Base-by-base conservation (phyloP, 345 rosid genomes). In the Ceriops decandra region DNA sequence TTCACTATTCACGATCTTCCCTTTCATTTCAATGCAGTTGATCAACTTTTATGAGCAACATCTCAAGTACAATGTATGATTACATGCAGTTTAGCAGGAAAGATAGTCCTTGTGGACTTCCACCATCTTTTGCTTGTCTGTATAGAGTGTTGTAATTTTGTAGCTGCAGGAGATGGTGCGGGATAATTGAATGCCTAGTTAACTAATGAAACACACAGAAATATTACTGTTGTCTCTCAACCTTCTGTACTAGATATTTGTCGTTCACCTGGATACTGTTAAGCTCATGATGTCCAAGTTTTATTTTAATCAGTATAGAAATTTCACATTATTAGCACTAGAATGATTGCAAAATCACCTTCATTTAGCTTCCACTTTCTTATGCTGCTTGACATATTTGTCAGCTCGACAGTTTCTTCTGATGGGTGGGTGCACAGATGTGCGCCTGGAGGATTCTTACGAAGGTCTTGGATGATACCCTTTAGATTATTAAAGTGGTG, bases 1-100 rank as follows among this genome's bases (percentile, higher is more conserved):
- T 46, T 71, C 32, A 56, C 58, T n/a, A 24, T 46, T 71, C 32
- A 56, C 58, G 15, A 24, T 52, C 36, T 67, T 47, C 5, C 33
- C 36, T 1, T 30, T 36, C 69, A 52, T 30, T 68, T 60, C 30
- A 28, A 65, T 33, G 62, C 88, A 95, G 98, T 78, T 92, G 82
- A 90, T 95, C 79, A 83, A 84, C 68, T 95, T 85, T 81, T 93
- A 93, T 49, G 98, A 93, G 92, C 91, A 90, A 72, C 87, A 90
- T 84, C 91, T 93, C 78, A 91, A 85, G 83, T 88, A 88, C 91
- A 83, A 30, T 56, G 51, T 68, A 26, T 72, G 60, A 67, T 16
- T 38, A 59, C 36, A 52, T 49, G 32, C 60, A 58, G 49, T 24
- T 62, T 32, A 19, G 32, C 24, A 30, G 65, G 62, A 70, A 33